These are phyloP conservation scores for Saprolegnia parasitica DNA, from an alignment of 352 stramenopile species.

Conservation along the genomic window DNA sequence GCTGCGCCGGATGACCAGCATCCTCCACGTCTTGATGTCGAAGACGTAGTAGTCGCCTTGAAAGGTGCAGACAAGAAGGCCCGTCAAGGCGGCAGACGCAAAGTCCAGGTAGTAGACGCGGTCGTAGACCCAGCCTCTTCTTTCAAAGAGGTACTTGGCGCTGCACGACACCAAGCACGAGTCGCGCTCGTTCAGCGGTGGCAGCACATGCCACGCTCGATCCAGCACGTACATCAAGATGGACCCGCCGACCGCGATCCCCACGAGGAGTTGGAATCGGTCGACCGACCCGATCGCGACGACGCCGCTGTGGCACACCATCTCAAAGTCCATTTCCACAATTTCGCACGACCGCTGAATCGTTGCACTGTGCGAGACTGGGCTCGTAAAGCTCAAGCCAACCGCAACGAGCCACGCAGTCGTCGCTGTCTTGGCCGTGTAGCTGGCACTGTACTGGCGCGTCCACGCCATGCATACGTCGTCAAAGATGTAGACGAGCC, in stretches of 20 bases:
- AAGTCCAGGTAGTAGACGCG: conserved; percentile 17
- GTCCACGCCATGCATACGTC: neutral
- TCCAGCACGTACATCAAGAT: neutral
- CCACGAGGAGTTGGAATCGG: neutral
- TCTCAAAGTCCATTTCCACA: conserved; percentile 1
- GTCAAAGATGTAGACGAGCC: conserved; percentile 8
- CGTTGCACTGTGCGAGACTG: neutral
- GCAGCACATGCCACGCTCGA: neutral
- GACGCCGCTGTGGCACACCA: conserved; percentile 10
- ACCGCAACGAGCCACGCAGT: neutral
- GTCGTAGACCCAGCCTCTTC: conserved; percentile 8
- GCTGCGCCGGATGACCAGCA: neutral
- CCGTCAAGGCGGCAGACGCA: conserved; percentile 6
- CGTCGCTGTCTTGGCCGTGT: neutral
- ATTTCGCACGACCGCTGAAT: neutral
- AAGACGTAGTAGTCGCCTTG: neutral
- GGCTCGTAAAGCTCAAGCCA: neutral
- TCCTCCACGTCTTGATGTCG: conserved; percentile 18
- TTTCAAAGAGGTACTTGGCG: conserved; percentile 10
- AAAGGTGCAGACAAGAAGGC: neutral
- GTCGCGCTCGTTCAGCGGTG: neutral
- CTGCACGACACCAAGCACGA: neutral
- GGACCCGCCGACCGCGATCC: neutral
- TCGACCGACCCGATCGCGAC: neutral
- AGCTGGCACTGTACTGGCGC: neutral